phyloP scores from a whole-genome alignment of 2,329 filamentous ascomycete species.

The Iodosphaeria phyllophila region DNA sequence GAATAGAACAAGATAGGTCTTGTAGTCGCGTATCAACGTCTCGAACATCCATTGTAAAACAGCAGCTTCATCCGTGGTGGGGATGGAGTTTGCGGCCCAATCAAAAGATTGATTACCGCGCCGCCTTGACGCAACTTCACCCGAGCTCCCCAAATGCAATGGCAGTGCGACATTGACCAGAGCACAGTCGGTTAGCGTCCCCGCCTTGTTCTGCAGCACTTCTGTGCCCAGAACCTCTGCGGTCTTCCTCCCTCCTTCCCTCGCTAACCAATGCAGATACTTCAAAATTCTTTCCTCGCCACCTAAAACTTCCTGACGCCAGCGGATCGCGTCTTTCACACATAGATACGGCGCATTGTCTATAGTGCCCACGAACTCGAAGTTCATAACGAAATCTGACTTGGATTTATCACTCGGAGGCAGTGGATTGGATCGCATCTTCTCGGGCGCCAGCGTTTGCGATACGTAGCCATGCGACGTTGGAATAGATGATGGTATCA shows the following conservation, averaged over 20 bases:
- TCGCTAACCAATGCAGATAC: conserved; percentile 46
- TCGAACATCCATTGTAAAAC: conserved; percentile 39
- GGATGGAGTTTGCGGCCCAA: conserved; percentile 7
- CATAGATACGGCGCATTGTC: conserved; percentile 58
- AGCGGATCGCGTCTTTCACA: conserved; percentile 51
- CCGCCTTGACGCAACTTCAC: conserved; percentile 2
- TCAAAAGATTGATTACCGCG: conserved; percentile 4
- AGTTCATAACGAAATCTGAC: conserved; percentile 45
- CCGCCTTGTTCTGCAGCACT: conserved; percentile 46
- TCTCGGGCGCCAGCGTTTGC: conserved; percentile 4
- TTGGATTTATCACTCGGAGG: conserved; percentile 26
- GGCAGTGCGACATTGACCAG: conserved; percentile 63
- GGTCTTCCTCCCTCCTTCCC: conserved; percentile 38
- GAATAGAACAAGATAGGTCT: conserved; percentile 53
- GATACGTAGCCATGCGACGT: conserved; percentile 65
- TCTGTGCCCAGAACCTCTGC: conserved; percentile 49
- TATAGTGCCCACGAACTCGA: conserved; percentile 59
- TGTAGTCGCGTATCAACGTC: conserved; percentile 35
- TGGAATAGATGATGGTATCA: conserved; percentile 57
- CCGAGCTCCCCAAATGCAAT: conserved; percentile 20
- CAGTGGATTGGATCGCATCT: conserved; percentile 19
- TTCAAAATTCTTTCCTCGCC: conserved; percentile 51
- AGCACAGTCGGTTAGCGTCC: conserved; percentile 44
- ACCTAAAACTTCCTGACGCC: conserved; percentile 48
- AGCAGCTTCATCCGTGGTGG: conserved; percentile 12